Conservation (phyloP, 768 basidiomycete genomes). For the Tylopilus cervinicoccineus region DNA sequence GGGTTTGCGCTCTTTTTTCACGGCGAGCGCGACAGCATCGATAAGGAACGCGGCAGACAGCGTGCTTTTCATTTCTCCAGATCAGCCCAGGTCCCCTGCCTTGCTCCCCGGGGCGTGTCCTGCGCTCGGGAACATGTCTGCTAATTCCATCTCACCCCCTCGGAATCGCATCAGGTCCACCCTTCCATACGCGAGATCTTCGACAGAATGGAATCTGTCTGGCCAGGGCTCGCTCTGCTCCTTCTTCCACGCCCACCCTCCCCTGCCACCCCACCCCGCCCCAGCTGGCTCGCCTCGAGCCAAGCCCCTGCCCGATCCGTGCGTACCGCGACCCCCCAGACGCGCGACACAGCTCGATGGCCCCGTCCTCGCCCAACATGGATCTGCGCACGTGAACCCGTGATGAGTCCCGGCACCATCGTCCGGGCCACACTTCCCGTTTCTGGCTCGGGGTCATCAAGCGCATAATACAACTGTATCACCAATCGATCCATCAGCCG, state of each 20-base stretch:
- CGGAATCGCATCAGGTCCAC: constrained; percentile 14
- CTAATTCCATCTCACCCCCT: constrained; percentile 14
- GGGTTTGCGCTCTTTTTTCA: constrained; percentile 16
- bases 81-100: constrained; percentile 22
- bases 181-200: constrained; percentile 13
- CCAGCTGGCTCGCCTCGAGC: constrained; percentile 41
- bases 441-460: constrained; percentile 43
- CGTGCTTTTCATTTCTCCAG: constrained; percentile 31
- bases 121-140: constrained; percentile 18
- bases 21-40: constrained; percentile 15
- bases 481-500: constrained; percentile 17
- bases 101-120: constrained; percentile 19
- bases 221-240: constrained; percentile 6
- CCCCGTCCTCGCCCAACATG: constrained; percentile 40
- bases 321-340: constrained; percentile 51
- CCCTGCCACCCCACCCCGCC: constrained; percentile 23
- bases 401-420: constrained; percentile 50
- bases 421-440: constrained; percentile 38
- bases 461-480: constrained; percentile 44
- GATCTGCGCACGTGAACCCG: constrained; percentile 48
- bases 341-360: constrained; percentile 44
- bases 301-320: constrained; percentile 43
- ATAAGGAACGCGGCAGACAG: constrained; percentile 22
- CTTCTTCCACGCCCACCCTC: constrained; percentile 6
- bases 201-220: constrained; percentile 20